Percentiles rank a stretch among this genome's conserved stretches.
Evolutionary conservation across 768 basidiomycete genomes (phyloP).

Genomic region (Multifurca ochricompacta): DNA sequence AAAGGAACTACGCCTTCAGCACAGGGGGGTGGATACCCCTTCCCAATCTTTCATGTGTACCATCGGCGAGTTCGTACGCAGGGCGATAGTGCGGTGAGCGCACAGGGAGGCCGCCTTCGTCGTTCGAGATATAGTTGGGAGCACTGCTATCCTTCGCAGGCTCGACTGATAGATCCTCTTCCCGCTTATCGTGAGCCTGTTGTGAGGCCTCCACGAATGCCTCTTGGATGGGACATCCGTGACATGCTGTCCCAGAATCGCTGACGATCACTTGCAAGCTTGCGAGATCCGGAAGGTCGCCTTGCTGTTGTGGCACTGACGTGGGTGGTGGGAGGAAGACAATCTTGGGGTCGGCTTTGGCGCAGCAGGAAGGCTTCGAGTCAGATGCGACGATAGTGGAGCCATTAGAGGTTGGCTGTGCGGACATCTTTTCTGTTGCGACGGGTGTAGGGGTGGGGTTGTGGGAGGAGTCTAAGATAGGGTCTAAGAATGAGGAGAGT

Average conservation of each 20-base stretch:
- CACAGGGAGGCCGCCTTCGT: constrained; percentile 14
- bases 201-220: background rate
- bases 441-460: background rate
- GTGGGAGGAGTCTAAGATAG: background rate
- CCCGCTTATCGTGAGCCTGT: background rate
- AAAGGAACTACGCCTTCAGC: background rate
- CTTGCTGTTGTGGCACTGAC: background rate
- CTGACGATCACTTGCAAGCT: background rate
- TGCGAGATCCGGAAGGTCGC: constrained; percentile 4
- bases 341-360: background rate
- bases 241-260: constrained; percentile 2
- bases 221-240: constrained; percentile 5
- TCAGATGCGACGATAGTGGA: background rate
- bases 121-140: constrained; percentile 52
- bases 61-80: constrained; percentile 76
- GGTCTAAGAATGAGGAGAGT: constrained; percentile 44
- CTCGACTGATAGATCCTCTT: background rate
- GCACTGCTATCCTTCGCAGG: background rate
- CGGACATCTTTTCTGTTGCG: constrained; percentile 2
- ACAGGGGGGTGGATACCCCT: constrained; percentile 14
- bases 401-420: background rate
- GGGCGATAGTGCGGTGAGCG: constrained; percentile 47
- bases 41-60: constrained; percentile 24
- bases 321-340: background rate
- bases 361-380: background rate